phyloP scores from a whole-genome alignment of 2,329 filamentous ascomycete species.

The Xylariaceae sp. region DNA sequence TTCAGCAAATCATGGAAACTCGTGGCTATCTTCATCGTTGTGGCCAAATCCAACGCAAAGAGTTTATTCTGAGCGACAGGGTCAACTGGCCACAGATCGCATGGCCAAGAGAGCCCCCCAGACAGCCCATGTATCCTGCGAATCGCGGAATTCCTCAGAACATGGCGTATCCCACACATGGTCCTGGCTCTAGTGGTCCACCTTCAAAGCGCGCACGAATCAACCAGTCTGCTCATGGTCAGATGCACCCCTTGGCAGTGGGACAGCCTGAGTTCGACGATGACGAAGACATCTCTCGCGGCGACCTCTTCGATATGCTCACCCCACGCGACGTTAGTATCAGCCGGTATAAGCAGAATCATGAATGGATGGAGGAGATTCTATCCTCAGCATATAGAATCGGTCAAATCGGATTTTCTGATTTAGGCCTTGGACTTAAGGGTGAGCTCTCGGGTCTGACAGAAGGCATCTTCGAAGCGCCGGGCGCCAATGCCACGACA shows the following conservation, averaged over 20 bases:
- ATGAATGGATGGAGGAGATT: slow-evolving; percentile 99
- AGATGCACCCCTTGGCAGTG: slow-evolving; percentile 37
- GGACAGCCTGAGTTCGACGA: slow-evolving; percentile 61
- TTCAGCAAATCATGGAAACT: slow-evolving; percentile 56
- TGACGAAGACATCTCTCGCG: slow-evolving; percentile 80
- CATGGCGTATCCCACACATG: slow-evolving; percentile 58
- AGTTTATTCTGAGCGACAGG: slow-evolving; percentile 90
- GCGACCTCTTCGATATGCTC: slow-evolving; percentile 84
- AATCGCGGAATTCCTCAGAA: slow-evolving; percentile 50
- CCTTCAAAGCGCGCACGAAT: slow-evolving; percentile 52
- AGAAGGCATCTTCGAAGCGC: slow-evolving; percentile 73
- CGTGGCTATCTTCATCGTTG: slow-evolving; percentile 63
- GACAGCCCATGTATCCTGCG: slow-evolving; percentile 48
- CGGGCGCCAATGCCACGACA: slow-evolving; percentile 44
- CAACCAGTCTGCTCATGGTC: slow-evolving; percentile 37
- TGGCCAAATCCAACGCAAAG: slow-evolving; percentile 79
- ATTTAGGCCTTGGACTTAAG: slow-evolving; percentile 78
- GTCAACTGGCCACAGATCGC: slow-evolving; percentile 84
- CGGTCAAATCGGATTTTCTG: slow-evolving; percentile 77
- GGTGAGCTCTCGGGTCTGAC: slow-evolving; percentile 79
- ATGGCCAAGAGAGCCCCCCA: slow-evolving; percentile 52
- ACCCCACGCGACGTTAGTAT: slow-evolving; percentile 86
- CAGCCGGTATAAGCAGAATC: slow-evolving; percentile 84
- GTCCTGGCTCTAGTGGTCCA: slow-evolving; percentile 40
- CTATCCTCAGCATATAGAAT: slow-evolving; percentile 85